Evolutionary conservation across 441 rosid species (phyloP).

Genomic region (Croton laevigatus): DNA sequence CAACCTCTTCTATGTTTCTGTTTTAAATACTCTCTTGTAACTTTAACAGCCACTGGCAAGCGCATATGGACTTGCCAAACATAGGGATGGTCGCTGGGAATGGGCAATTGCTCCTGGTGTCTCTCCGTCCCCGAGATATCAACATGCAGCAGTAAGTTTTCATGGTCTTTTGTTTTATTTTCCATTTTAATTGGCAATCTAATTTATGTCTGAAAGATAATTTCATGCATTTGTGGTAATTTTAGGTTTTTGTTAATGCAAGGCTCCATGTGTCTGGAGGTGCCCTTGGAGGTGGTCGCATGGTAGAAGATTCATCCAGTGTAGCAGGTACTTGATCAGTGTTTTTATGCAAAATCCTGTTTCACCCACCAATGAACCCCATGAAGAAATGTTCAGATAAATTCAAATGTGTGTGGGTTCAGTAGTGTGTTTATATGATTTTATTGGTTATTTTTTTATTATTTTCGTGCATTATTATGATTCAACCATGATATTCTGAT

Average conservation of each 20-base stretch:
- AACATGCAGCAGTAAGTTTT: conserved; percentile 94
- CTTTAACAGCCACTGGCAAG: conserved; percentile 79
- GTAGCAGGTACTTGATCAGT: conserved; percentile 67
- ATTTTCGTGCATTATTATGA: neutral
- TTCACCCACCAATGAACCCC: neutral
- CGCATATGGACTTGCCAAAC: conserved; percentile 99
- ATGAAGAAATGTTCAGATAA: neutral
- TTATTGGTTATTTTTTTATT: neutral
- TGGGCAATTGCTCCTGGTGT: conserved; percentile 99
- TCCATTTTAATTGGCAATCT: conserved; percentile 4
- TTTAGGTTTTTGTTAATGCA: conserved; percentile 95
- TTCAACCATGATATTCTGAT: conserved; percentile 10
- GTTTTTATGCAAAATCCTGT: conserved; percentile 12
- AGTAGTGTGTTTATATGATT: neutral
- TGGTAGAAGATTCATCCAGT: conserved; percentile 99
- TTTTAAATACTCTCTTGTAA: conserved; percentile 14
- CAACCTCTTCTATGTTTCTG: neutral
- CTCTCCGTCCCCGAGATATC: conserved; percentile 98
- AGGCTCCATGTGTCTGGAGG: conserved; percentile 99
- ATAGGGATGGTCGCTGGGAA: conserved; percentile 99
- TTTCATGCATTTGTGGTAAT: conserved; percentile 17
- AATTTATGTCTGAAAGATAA: conserved; percentile 22
- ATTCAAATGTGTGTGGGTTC: neutral
- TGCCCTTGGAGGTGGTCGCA: conserved; percentile 99
- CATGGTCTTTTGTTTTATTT: conserved; percentile 11